These are phyloP conservation scores for Torulaspora gathmanii DNA, from an alignment of 805 yeast species.

Conservation along the genomic window DNA sequence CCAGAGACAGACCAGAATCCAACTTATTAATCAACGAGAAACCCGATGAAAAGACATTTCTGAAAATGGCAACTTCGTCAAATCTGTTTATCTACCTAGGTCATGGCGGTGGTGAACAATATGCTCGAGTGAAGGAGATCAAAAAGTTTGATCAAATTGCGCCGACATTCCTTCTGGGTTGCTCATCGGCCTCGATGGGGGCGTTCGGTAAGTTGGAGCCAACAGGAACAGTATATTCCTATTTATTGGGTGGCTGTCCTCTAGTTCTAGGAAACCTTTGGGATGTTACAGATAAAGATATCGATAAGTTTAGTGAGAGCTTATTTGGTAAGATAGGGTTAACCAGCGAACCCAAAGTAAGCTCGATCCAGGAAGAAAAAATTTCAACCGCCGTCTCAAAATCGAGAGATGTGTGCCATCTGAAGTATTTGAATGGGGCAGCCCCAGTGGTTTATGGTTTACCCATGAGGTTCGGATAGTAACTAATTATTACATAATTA, in stretches of 20 bases:
- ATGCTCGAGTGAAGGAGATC: constrained; percentile 52
- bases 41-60: constrained; percentile 56
- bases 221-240: constrained; percentile 70
- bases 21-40: constrained; percentile 47
- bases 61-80: constrained; percentile 39
- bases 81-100: constrained; percentile 75
- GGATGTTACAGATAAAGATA: constrained; percentile 97
- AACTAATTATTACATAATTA: neutral
- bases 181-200: constrained; percentile 75
- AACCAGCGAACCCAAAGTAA: neutral
- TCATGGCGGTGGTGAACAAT: constrained; percentile 96
- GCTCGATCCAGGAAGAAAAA: constrained; percentile 20
- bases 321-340: constrained; percentile 67
- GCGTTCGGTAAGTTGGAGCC: constrained; percentile 60
- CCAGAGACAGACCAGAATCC: constrained; percentile 41
- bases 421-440: constrained; percentile 79
- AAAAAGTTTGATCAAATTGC: constrained; percentile 44
- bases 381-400: constrained; percentile 53
- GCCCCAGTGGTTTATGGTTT: constrained; percentile 91
- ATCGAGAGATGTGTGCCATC: constrained; percentile 64
- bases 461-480: constrained; percentile 41
- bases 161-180: constrained; percentile 73
- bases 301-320: constrained; percentile 66
- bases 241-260: constrained; percentile 77
- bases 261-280: constrained; percentile 81